phyloP scores from a whole-genome alignment of 2,329 filamentous ascomycete genomes.

The Aspergillus cejpii region DNA sequence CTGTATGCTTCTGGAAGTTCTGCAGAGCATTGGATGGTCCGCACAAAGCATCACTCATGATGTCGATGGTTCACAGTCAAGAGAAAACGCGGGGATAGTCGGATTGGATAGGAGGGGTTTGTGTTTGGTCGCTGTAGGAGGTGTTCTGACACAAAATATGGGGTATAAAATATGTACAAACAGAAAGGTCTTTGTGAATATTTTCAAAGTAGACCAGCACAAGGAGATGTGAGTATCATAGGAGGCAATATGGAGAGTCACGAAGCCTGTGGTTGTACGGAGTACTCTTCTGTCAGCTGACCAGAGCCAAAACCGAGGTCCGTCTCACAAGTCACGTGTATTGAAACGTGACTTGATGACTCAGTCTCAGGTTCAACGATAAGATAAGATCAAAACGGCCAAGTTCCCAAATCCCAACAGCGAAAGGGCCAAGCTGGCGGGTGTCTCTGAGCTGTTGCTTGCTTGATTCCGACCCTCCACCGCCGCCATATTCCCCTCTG shows the following conservation, averaged over 20 bases:
- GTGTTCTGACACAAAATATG: too few species aligned
- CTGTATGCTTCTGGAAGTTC: constrained; percentile 63
- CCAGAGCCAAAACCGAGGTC: constrained; percentile 17
- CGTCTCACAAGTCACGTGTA: constrained; percentile 24
- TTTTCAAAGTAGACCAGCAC: too few species aligned
- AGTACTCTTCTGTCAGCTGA: constrained; percentile 6
- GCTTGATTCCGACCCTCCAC: constrained; percentile 8
- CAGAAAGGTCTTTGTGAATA: too few species aligned
- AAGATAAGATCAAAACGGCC: constrained; percentile 25
- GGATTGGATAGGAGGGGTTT: neutral
- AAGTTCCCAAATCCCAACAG: constrained; percentile 11
- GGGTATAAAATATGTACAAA: too few species aligned
- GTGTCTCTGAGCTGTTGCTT: constrained; percentile 17
- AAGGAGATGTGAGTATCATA: constrained; percentile 1
- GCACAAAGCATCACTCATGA: constrained; percentile 63
- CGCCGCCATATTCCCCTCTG: constrained; percentile 2
- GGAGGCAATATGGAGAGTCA: constrained; percentile 5
- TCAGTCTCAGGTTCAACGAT: constrained; percentile 16
- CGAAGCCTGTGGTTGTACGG: constrained; percentile 11
- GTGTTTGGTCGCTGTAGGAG: too few species aligned
- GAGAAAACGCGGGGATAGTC: neutral
- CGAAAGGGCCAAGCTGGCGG: constrained; percentile 25
- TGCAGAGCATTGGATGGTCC: constrained; percentile 70
- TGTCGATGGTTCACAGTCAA: constrained; percentile 13
- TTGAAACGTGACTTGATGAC: constrained; percentile 9